phyloP scores from a whole-genome alignment of 2,329 filamentous ascomycete genomes.

The Tolypocladium guangdongense region DNA sequence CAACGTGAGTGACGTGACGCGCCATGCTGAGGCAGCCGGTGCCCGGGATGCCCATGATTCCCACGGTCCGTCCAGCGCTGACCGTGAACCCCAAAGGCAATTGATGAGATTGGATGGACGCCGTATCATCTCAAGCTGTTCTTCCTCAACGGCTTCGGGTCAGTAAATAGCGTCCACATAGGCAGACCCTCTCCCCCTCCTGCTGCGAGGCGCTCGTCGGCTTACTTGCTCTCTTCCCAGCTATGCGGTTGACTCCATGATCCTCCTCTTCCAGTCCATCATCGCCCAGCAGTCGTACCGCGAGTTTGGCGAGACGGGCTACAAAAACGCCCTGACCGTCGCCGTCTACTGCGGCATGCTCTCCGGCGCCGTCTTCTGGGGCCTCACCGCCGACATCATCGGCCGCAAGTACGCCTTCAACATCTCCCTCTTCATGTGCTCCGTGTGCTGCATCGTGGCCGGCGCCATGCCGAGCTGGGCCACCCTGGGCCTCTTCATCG shows the following conservation, averaged over 20 bases:
- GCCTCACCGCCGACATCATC: conserved; percentile 55
- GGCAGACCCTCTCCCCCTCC: background rate
- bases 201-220: background rate
- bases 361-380: conserved; percentile 56
- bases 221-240: conserved; percentile 13
- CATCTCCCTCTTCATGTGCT: conserved; percentile 50
- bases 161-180: conserved; percentile 3
- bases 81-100: conserved; percentile 21
- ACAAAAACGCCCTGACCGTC: conserved; percentile 46
- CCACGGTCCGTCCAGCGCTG: background rate
- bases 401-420: conserved; percentile 61
- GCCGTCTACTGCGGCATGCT: conserved; percentile 48
- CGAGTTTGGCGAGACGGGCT: conserved; percentile 47
- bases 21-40: background rate
- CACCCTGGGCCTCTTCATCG: conserved; percentile 52
- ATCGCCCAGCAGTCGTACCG: conserved; percentile 45
- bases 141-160: conserved; percentile 50
- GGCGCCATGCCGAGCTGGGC: conserved; percentile 58
- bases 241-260: conserved; percentile 36
- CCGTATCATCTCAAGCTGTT: conserved; percentile 49
- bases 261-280: conserved; percentile 48
- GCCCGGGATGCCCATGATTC: background rate
- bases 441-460: conserved; percentile 46
- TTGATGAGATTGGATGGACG: conserved; percentile 52
- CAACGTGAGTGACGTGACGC: conserved; percentile 34